phyloP scores from a whole-genome alignment of 1,139 yeast species.

The Geotrichum histeridarum region DNA sequence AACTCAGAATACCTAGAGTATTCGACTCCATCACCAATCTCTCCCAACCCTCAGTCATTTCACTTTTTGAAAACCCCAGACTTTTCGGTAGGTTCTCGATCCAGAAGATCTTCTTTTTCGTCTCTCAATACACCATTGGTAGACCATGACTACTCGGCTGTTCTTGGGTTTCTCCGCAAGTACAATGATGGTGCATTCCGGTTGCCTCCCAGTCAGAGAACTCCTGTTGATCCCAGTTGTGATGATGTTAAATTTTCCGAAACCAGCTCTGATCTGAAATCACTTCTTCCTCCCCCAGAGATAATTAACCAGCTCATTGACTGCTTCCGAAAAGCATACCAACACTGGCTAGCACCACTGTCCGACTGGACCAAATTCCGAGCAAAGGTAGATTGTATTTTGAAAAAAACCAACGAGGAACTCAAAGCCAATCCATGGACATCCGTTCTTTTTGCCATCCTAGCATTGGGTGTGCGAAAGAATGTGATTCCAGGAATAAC shows the following conservation, averaged over 20 bases:
- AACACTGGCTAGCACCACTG: conserved; percentile 28
- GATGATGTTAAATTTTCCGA: not conserved
- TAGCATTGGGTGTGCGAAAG: conserved; percentile 29
- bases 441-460: conserved; percentile 25
- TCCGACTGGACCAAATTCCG: conserved; percentile 27
- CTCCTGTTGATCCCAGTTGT: not conserved
- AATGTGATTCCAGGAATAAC: conserved; percentile 13
- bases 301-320: conserved; percentile 17
- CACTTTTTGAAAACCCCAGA: conserved; percentile 15
- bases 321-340: conserved; percentile 23
- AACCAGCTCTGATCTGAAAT: not conserved
- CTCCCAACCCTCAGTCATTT: conserved; percentile 3
- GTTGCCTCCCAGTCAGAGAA: conserved; percentile 12
- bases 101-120: conserved; percentile 6
- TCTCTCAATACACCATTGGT: not conserved
- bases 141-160: conserved; percentile 5
- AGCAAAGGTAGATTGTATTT: conserved; percentile 20
- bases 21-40: conserved; percentile 9
- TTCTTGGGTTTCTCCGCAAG: conserved; percentile 1
- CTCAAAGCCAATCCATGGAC: conserved; percentile 23
- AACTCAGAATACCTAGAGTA: conserved; percentile 6
- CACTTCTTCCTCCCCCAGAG: conserved; percentile 11
- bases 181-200: conserved; percentile 8
- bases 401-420: conserved; percentile 15
- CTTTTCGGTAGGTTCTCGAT: conserved; percentile 8